A percentile compares a stretch with the other conserved stretches of the same genome.
Evolutionary conservation across 495 filamentous ascomycete genomes (phyloP).

Genomic region (Lindgomyces ingoldianus): DNA sequence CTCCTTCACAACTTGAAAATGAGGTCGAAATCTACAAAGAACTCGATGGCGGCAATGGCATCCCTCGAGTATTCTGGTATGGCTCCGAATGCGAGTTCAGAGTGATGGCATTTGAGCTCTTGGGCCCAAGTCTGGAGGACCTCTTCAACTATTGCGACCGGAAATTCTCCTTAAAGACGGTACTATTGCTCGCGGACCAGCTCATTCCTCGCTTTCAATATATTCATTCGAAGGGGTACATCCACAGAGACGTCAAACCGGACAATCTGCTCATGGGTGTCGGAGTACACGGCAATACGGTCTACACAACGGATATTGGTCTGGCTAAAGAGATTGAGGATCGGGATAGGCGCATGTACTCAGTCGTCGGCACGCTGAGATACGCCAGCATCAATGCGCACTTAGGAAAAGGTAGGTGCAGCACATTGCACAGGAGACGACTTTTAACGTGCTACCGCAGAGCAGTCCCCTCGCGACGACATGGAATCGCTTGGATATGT

Average conservation of each 20-base stretch:
- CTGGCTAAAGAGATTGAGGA: slow-evolving; percentile 99
- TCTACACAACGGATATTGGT: slow-evolving; percentile 99
- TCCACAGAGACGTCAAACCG: slow-evolving; percentile 99
- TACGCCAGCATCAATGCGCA: slow-evolving; percentile 99
- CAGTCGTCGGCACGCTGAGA: slow-evolving; percentile 96
- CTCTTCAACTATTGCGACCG: slow-evolving; percentile 99
- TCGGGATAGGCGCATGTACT: slow-evolving; percentile 99
- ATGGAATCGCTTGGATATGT: slow-evolving; percentile 99
- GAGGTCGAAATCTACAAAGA: slow-evolving; percentile 99
- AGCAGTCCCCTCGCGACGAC: slow-evolving; percentile 98
- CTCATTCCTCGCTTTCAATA: slow-evolving; percentile 99
- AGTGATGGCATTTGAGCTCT: slow-evolving; percentile 98
- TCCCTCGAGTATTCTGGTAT: slow-evolving; percentile 99
- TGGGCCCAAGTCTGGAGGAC: slow-evolving; percentile 96
- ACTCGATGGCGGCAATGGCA: slow-evolving; percentile 95
- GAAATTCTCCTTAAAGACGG: slow-evolving; percentile 99
- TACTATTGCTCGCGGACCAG: slow-evolving; percentile 95
- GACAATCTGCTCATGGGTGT: slow-evolving; percentile 99
- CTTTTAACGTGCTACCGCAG: slow-evolving; percentile 43
- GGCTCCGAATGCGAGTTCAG: slow-evolving; percentile 99
- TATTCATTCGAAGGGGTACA: slow-evolving; percentile 99
- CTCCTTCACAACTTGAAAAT: slow-evolving; percentile 99
- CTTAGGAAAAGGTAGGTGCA: slow-evolving; percentile 85
- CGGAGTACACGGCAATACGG: slow-evolving; percentile 98
- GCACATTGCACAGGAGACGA: slow-evolving; percentile 34